Evolutionary conservation across 805 yeast genomes (phyloP).

Genomic region (Candida berthetii): DNA sequence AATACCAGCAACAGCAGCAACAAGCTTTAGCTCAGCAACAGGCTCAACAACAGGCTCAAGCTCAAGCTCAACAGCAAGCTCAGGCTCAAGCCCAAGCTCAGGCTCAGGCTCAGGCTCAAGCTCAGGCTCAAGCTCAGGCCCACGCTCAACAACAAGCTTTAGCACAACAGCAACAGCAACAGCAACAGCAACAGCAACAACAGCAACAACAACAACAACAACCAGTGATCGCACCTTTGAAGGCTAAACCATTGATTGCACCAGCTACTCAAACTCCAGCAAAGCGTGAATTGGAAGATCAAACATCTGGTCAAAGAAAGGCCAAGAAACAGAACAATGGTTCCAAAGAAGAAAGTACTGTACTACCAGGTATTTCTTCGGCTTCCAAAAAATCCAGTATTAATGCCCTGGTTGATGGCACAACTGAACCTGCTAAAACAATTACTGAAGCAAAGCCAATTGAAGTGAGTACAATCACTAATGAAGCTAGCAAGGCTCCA

Average conservation of each 20-base stretch:
- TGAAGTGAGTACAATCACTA: no score
- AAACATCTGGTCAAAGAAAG: constrained; percentile 1
- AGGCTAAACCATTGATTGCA: constrained; percentile 1
- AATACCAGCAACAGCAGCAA: constrained; percentile 11
- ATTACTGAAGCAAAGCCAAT: no score
- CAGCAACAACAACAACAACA: constrained; percentile 4
- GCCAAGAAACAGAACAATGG: background rate
- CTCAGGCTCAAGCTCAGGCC: constrained; percentile 1
- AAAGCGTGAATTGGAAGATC: constrained; percentile 3
- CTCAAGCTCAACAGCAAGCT: constrained; percentile 6
- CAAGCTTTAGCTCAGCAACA: constrained; percentile 8
- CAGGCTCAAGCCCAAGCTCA: constrained; percentile 5
- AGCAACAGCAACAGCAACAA: no score
- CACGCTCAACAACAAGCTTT: constrained; percentile 6
- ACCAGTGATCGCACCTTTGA: no score
- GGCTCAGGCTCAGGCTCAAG: constrained; percentile 6
- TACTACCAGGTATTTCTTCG: background rate
- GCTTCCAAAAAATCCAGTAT: constrained; percentile 1
- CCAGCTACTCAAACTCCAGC: constrained; percentile 4
- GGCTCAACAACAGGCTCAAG: constrained; percentile 1
- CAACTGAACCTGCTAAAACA: constrained; percentile 1
- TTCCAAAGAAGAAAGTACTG: background rate
- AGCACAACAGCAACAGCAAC: no score
- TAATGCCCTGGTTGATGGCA: background rate
- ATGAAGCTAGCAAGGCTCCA: no score